Evolutionary conservation across 495 filamentous ascomycete species (phyloP).

Genomic region (Hyaloscypha hepaticicola): DNA sequence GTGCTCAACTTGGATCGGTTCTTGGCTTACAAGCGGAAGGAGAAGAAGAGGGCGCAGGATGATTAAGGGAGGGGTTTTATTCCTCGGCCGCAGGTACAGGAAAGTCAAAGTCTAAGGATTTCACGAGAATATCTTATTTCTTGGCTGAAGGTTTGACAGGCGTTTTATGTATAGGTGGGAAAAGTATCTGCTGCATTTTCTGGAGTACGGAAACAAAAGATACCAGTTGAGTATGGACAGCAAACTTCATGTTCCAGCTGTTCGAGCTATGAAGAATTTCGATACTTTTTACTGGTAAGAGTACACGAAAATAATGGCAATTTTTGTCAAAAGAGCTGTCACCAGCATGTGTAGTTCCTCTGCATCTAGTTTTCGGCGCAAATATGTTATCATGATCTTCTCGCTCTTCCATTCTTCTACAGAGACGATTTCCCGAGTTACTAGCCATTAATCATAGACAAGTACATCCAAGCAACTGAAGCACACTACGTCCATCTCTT

Average conservation of each 20-base stretch:
- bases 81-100: neutral
- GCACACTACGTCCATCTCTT: too few species aligned
- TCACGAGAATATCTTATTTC: neutral
- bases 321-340: too few species aligned
- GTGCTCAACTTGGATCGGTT: constrained; percentile 56
- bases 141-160: neutral
- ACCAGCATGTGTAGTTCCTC: too few species aligned
- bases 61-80: neutral
- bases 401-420: too few species aligned
- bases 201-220: neutral
- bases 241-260: neutral
- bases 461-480: too few species aligned
- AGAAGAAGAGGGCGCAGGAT: constrained; percentile 25
- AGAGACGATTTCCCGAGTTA: too few species aligned
- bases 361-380: too few species aligned
- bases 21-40: constrained; percentile 58
- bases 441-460: too few species aligned
- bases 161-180: neutral
- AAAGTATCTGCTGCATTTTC: neutral
- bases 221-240: neutral
- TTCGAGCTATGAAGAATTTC: neutral
- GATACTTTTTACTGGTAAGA: too few species aligned
- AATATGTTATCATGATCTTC: too few species aligned
- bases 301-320: too few species aligned
- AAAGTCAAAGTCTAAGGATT: too few species aligned